Conservation (phyloP, 768 basidiomycete species). For the Tylopilus plumbeoviolaceoides region DNA sequence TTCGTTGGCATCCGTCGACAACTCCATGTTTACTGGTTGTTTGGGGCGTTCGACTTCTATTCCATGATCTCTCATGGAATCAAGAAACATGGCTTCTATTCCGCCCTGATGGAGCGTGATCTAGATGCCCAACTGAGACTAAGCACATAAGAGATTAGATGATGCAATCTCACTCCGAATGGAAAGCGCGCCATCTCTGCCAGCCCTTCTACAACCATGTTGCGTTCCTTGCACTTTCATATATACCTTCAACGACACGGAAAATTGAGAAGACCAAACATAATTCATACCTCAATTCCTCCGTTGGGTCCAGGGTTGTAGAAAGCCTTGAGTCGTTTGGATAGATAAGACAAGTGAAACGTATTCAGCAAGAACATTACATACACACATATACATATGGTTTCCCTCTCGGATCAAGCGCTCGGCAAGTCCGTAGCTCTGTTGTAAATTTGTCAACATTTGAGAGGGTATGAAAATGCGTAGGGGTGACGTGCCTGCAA, state of each 20-base stretch:
- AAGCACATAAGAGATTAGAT: neutral
- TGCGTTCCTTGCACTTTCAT: constrained; percentile 58
- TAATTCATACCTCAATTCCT: constrained; percentile 51
- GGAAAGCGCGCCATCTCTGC: neutral
- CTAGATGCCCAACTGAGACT: constrained; percentile 12
- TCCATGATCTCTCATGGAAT: constrained; percentile 7
- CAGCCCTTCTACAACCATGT: constrained; percentile 55
- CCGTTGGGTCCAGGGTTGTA: constrained; percentile 60
- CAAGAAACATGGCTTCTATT: neutral
- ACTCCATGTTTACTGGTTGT: constrained; percentile 27
- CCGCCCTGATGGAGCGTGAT: constrained; percentile 35
- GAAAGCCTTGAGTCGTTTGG: constrained; percentile 51
- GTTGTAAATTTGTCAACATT: neutral
- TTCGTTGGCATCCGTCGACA: constrained; percentile 34
- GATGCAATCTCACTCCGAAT: constrained; percentile 29
- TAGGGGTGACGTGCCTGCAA: neutral
- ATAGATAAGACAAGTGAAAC: neutral
- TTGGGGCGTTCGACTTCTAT: constrained; percentile 35
- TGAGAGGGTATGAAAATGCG: neutral
- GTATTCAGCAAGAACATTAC: constrained; percentile 12
- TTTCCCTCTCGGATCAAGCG: constrained; percentile 56
- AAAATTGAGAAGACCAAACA: neutral
- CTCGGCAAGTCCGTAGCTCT: constrained; percentile 36
- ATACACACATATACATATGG: constrained; percentile 63
- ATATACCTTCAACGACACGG: neutral